Evolutionary conservation across 495 filamentous ascomycete genomes (phyloP).

Genomic region (Podospora pseudocomata): DNA sequence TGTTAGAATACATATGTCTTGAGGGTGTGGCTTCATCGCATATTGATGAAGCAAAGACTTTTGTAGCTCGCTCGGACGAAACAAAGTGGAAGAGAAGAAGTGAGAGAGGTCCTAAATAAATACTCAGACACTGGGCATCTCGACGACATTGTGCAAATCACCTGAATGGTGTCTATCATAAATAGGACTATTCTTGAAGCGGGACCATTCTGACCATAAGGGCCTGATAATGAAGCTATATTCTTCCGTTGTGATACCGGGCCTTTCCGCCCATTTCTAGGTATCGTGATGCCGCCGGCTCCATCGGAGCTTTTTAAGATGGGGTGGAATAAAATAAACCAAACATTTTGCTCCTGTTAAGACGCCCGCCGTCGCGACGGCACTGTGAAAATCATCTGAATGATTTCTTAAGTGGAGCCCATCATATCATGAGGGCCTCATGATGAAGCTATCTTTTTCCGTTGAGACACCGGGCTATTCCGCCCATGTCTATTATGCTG

Average conservation of each 20-base stretch:
- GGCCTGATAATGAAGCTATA: neutral
- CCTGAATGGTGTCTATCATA: neutral
- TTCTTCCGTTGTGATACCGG: neutral
- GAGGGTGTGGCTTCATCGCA: neutral
- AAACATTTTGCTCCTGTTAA: neutral
- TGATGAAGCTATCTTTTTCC: neutral
- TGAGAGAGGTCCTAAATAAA: neutral
- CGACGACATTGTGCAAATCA: neutral
- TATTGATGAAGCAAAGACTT: neutral
- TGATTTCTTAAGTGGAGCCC: no score
- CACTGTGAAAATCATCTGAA: no score
- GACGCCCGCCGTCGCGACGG: no score
- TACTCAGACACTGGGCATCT: neutral
- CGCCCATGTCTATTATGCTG: neutral
- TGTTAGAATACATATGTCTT: neutral
- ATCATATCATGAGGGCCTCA: neutral
- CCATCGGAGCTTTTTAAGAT: neutral
- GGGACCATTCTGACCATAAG: no score
- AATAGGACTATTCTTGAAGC: no score
- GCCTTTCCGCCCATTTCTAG: neutral
- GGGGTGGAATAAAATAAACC: no score
- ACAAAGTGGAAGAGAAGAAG: neutral
- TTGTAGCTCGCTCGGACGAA: neutral
- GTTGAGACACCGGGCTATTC: neutral
- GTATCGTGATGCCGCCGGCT: neutral